These are phyloP conservation scores for Aspergillus latus DNA, from an alignment of 2,329 filamentous ascomycete species.

Conservation along the genomic window DNA sequence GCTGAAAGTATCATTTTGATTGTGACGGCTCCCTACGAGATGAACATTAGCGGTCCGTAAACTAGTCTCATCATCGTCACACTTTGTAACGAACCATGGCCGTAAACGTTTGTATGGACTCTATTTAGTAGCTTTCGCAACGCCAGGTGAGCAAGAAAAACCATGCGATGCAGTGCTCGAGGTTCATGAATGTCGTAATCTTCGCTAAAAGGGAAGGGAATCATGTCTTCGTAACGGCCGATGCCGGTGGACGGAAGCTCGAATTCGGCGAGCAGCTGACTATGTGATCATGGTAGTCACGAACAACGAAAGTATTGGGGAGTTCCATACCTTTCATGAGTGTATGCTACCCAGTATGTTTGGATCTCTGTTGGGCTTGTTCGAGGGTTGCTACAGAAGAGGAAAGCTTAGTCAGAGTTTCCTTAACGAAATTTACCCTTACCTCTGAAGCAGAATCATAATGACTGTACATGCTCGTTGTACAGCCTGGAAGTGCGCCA, in stretches of 20 bases:
- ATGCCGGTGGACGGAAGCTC: conserved; percentile 1
- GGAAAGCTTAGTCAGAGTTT: neutral
- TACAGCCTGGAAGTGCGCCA: neutral
- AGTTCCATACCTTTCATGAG: neutral
- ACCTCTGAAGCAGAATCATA: conserved; percentile 2
- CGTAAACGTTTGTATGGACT: neutral
- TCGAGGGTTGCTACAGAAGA: neutral
- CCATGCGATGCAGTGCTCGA: neutral
- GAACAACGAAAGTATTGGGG: neutral
- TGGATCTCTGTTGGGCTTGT: neutral
- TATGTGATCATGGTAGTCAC: neutral
- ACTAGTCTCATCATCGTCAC: neutral
- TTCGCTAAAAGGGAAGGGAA: conserved; percentile 3
- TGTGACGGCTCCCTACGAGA: neutral
- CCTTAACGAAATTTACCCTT: neutral
- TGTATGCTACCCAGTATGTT: neutral
- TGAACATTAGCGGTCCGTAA: neutral
- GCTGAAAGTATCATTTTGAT: neutral
- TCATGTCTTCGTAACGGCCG: neutral
- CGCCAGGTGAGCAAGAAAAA: neutral
- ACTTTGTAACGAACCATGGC: neutral
- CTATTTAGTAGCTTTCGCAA: neutral
- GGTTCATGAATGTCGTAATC: neutral
- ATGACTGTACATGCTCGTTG: neutral
- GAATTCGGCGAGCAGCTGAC: neutral